phyloP scores from a whole-genome alignment of 768 basidiomycete genomes.

The Mycena sanguinolenta region DNA sequence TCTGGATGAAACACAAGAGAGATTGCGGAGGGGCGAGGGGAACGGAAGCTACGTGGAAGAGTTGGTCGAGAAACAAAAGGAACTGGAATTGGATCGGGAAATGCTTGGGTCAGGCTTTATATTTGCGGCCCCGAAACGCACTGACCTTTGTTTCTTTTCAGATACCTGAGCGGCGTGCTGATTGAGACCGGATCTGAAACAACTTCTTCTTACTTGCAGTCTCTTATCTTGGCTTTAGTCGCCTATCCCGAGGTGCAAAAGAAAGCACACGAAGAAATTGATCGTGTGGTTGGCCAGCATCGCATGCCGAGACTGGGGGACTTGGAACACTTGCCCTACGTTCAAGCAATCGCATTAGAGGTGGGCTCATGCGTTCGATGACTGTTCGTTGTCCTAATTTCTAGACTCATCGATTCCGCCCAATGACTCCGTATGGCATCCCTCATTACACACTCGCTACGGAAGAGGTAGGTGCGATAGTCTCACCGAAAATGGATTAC shows the following conservation, averaged over 20 bases:
- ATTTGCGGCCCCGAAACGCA: background rate
- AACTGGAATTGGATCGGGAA: slow-evolving; percentile 23
- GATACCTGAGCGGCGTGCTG: slow-evolving; percentile 47
- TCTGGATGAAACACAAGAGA: slow-evolving; percentile 41
- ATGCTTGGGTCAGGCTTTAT: slow-evolving; percentile 15
- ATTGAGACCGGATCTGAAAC: slow-evolving; percentile 50
- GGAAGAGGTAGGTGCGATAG: slow-evolving; percentile 10
- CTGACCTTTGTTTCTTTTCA: slow-evolving; percentile 14
- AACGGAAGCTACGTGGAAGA: slow-evolving; percentile 51
- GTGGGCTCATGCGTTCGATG: slow-evolving; percentile 11
- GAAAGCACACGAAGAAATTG: too few species aligned
- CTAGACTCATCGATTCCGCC: slow-evolving; percentile 29
- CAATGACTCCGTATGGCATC: slow-evolving; percentile 9
- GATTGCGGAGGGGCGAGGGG: slow-evolving; percentile 41
- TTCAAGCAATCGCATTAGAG: slow-evolving; percentile 41
- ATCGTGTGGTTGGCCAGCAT: slow-evolving; percentile 41
- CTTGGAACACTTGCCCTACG: slow-evolving; percentile 40
- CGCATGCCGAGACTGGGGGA: slow-evolving; percentile 41
- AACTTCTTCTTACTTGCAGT: slow-evolving; percentile 42
- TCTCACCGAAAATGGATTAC: background rate
- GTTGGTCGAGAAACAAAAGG: slow-evolving; percentile 36
- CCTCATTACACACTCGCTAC: slow-evolving; percentile 12
- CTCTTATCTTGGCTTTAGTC: too few species aligned
- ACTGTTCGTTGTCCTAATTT: background rate
- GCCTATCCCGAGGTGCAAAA: too few species aligned